Conservation (phyloP, 352 stramenopile species). For the Phytopythium cucurbitacearum region DNA sequence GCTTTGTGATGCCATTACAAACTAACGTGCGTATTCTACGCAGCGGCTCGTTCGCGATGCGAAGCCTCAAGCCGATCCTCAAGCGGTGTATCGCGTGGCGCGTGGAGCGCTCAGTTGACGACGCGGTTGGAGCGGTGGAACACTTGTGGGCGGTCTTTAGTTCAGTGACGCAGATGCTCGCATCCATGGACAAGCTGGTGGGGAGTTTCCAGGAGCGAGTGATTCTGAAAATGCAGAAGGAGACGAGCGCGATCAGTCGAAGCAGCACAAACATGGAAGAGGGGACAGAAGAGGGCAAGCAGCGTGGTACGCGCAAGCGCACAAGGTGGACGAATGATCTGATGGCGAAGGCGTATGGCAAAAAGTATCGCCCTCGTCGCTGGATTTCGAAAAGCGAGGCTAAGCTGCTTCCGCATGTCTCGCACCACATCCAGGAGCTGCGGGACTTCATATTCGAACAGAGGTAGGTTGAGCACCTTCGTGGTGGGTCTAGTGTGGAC, state of each 20-base stretch:
- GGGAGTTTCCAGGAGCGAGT: conserved; percentile 57
- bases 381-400: conserved; percentile 55
- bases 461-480: conserved; percentile 19
- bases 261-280: neutral
- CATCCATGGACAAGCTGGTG: conserved; percentile 34
- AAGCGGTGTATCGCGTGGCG: conserved; percentile 46
- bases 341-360: conserved; percentile 49
- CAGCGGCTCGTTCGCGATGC: conserved; percentile 28
- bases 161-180: conserved; percentile 19
- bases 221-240: conserved; percentile 61
- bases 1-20: conserved; percentile 48
- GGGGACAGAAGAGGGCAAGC: neutral
- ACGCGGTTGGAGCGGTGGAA: conserved; percentile 25
- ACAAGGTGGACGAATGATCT: conserved; percentile 46
- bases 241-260: conserved; percentile 15
- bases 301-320: neutral
- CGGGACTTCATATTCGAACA: conserved; percentile 49
- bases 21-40: conserved; percentile 48
- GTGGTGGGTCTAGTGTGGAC: neutral
- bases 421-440: conserved; percentile 55
- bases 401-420: conserved; percentile 61
- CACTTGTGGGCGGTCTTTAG: conserved; percentile 48
- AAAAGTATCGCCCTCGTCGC: conserved; percentile 48
- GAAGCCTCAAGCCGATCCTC: conserved; percentile 25
- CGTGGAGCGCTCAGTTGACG: conserved; percentile 25